Conservation (phyloP, 176 grass and related monocot species). For the Dendrocalamus sinicus region DNA sequence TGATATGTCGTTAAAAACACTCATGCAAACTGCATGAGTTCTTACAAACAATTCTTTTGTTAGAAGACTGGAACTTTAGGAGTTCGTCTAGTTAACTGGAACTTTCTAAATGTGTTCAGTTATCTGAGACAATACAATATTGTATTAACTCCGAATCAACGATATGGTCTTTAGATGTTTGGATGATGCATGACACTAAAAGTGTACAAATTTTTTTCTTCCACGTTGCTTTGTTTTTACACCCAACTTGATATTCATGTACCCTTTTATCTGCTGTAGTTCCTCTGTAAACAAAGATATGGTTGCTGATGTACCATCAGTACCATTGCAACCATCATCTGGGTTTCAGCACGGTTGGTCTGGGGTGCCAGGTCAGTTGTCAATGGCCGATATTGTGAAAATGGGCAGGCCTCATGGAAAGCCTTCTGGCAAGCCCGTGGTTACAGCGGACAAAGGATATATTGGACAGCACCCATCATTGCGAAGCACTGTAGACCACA, state of each 20-base stretch:
- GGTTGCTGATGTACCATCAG: slow-evolving; percentile 58
- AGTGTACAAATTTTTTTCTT: slow-evolving; percentile 15
- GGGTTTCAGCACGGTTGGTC: slow-evolving; percentile 79
- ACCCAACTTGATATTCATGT: slow-evolving; percentile 38
- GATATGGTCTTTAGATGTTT: not conserved
- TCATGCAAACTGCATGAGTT: not conserved
- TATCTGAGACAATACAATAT: not conserved
- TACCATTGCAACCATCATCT: slow-evolving; percentile 63
- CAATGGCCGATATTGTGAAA: slow-evolving; percentile 97
- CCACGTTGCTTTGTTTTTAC: not conserved
- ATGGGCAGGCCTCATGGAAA: slow-evolving; percentile 78
- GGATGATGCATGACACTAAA: not conserved
- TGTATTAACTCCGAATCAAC: not conserved
- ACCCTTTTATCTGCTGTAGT: slow-evolving; percentile 45
- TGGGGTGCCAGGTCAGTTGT: slow-evolving; percentile 74
- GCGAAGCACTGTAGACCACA: slow-evolving; percentile 47
- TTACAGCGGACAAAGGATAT: slow-evolving; percentile 64
- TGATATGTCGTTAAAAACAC: not conserved
- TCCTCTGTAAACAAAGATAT: slow-evolving; percentile 51
- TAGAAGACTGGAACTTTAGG: not conserved
- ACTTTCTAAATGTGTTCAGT: not conserved
- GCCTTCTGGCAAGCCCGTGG: slow-evolving; percentile 47
- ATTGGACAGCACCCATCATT: slow-evolving; percentile 72
- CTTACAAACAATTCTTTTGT: slow-evolving; percentile 10
- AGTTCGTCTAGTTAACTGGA: not conserved